These are phyloP conservation scores for Eragrostis curvula DNA, from an alignment of 176 grass and related monocot genomes.

Conservation along the genomic window DNA sequence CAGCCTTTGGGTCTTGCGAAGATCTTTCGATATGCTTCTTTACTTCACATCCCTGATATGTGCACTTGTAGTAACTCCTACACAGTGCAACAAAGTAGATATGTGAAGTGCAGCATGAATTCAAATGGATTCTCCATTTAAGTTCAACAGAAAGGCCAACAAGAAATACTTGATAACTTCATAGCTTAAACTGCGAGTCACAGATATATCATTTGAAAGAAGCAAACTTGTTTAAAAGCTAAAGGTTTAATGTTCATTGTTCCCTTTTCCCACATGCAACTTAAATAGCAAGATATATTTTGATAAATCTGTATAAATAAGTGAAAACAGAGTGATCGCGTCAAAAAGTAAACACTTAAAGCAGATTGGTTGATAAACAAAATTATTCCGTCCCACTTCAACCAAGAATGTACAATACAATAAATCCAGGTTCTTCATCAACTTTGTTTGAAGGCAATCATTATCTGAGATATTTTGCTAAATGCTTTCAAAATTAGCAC, in stretches of 20 bases:
- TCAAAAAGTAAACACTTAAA: too few species aligned
- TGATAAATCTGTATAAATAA: constrained; percentile 10
- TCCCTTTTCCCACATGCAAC: background rate
- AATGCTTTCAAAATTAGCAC: background rate
- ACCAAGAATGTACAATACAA: background rate
- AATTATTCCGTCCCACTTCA: too few species aligned
- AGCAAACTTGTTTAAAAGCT: constrained; percentile 6
- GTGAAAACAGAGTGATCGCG: background rate
- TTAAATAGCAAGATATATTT: constrained; percentile 1
- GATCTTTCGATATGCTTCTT: constrained; percentile 91
- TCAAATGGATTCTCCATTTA: background rate
- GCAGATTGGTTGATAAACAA: too few species aligned
- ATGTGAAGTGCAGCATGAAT: constrained; percentile 28
- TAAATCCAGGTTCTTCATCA: background rate
- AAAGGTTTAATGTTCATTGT: background rate
- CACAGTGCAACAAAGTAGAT: constrained; percentile 5
- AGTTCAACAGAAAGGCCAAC: background rate
- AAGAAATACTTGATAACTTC: constrained; percentile 3
- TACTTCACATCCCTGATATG: constrained; percentile 72
- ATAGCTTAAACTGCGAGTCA: constrained; percentile 3
- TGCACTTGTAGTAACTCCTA: constrained; percentile 99
- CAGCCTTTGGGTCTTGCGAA: constrained; percentile 67
- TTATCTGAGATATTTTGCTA: background rate
- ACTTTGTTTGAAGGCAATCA: background rate
- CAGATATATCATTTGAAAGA: constrained; percentile 11